Base-by-base conservation (phyloP, 1,139 yeast genomes). In the Yamadazyma songkhlaensis region DNA sequence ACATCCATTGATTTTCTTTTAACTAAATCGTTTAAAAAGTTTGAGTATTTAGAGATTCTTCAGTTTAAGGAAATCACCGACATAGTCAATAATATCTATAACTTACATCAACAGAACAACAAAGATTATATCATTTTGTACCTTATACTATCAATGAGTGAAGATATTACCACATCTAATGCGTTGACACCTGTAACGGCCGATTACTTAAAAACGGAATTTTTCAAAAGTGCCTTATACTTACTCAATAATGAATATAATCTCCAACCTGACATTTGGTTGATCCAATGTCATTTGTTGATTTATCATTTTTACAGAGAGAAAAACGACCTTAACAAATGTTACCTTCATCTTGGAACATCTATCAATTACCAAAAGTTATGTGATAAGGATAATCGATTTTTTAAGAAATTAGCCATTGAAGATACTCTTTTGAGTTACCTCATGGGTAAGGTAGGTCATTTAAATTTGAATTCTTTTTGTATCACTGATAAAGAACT, bases 281-380 rank as follows among this genome's bases (percentile, higher is more conserved):
- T 66, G 14, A 68, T 70, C 1, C 67, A 71, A 41, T 64, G 66
- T 3, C 59, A 72, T 39, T 51, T 66, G 30, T 49, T 72, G 31
- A 54, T 62, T 21, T 64, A 57, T 41, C 60, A 67, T 43, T 70
- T 58, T 44, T 64, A 69, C 42, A 72, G 67, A 38, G 48, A 59
- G 20, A 56, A 55, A 12, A 62, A 71, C n/a, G 59, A 62, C 33
- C 57, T 69, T 41, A 61, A 64, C 36, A 60, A 71, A 0, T 64
- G 74, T 9, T 73, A 77, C 74, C 39, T 48, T 15, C 57, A 53
- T 42, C 39, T 61, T 24, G 56, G 59, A n/a, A 42, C 47, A 9
- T 59, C 65, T 4, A 53, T 60, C 24, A 49, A 53, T 29, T 47
- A 51, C 35, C 56, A 57, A 2, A 62, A 58, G 42, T 51, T 61